Base-by-base conservation (phyloP, 805 yeast genomes). In the Schwanniomyces yamadae region DNA sequence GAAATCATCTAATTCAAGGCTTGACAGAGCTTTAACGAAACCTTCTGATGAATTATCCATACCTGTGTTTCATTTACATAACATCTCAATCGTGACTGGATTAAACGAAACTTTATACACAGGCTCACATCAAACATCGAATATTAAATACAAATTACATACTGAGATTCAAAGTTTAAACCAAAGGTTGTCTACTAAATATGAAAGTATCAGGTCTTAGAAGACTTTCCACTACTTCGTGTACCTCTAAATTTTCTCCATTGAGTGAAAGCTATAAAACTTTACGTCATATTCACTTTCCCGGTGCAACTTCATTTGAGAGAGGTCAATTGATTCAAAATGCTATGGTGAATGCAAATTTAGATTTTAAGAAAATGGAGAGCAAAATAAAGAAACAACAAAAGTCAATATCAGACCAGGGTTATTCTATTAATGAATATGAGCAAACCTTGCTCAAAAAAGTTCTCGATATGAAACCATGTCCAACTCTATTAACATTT, bases 401-500 rank as follows among this genome's bases (percentile, higher is more conserved):
- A 31, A 47, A 43, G 7, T 66, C 64, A 26, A 50, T 76, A 15
- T 58, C 57, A 3, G 51, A 52, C 1, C 71, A 70, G 46, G 71
- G 71, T 10, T 50, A 61, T 23, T 54, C 57, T 2, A 53, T 78
- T 25, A 69, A 69, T 35, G 73, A 71, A 4, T 68, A 70, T 40
- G 84, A 78, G 43, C 59, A 64, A 29, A 63, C 53, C 11, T 53
- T 78, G 16, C 41, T 79, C 19, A 55, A 63, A 11, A 69, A 67
- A 32, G 50, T 60, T 1, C 40, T 54, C 4, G 45, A 43, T 6
- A 50, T 59, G 70, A 73, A 75, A 44, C 84, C 87, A 2, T 61
- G 65, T 22, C 91, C 96, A 0, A 72, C 82, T 0, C 58, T 90
- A 4, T 63, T 91, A 11, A 83, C 95, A 1, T 89, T 88, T 63